Percentiles rank a stretch among this genome's conserved stretches.
Conservation (phyloP, 495 filamentous ascomycete species). For the Aspergillus egyptiacus region DNA sequence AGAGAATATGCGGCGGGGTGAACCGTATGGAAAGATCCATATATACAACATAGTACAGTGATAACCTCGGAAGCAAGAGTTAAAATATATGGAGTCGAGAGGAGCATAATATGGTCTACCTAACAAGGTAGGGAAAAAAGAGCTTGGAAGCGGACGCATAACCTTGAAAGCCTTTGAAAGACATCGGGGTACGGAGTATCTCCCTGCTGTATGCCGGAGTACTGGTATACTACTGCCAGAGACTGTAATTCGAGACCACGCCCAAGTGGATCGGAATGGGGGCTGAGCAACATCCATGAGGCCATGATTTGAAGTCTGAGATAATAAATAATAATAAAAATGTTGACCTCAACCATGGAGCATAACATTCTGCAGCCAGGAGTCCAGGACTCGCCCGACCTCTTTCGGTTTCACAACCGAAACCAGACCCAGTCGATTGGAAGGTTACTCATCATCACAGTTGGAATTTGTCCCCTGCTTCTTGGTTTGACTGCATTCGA, state of each 20-base stretch:
- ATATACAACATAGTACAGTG: no score
- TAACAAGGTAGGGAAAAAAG: no score
- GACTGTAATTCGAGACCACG: background rate
- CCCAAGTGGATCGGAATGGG: constrained; percentile 1
- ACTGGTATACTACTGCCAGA: background rate
- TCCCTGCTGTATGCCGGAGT: no score
- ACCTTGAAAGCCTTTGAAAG: no score
- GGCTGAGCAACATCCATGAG: background rate
- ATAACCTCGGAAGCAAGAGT: no score
- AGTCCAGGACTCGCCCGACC: background rate
- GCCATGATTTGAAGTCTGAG: no score
- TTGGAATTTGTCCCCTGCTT: background rate
- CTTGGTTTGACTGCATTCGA: background rate
- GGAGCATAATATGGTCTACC: no score
- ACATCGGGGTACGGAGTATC: no score
- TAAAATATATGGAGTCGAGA: no score
- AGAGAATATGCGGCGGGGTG: constrained; percentile 8
- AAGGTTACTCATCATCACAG: background rate
- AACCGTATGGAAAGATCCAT: background rate
- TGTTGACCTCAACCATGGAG: no score
- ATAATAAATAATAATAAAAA: background rate
- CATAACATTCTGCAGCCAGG: background rate
- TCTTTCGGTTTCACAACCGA: background rate
- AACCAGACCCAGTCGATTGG: background rate
- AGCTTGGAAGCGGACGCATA: no score